Evolutionary conservation across 2,329 filamentous ascomycete species (phyloP).

Genomic region (Proliferodiscus dingleyae): DNA sequence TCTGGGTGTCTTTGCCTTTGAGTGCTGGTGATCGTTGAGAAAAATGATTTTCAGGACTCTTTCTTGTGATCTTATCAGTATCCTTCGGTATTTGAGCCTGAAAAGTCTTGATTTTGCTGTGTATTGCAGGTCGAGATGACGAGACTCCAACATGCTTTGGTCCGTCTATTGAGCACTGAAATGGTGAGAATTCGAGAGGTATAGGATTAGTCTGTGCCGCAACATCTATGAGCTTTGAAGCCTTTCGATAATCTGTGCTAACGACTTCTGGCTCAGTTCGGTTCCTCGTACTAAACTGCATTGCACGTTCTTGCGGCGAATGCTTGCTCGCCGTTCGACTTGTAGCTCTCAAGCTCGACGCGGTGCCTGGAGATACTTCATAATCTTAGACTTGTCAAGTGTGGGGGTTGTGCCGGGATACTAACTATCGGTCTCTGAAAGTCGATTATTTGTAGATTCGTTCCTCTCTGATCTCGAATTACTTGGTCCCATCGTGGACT

Average conservation of each 20-base stretch:
- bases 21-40: constrained; percentile 3
- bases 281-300: background rate
- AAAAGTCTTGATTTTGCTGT: constrained; percentile 9
- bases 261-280: background rate
- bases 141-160: background rate
- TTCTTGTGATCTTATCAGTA: background rate
- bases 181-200: background rate
- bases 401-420: background rate
- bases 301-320: background rate
- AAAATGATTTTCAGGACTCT: background rate
- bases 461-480: background rate
- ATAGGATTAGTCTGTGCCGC: constrained; percentile 6
- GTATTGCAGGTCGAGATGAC: background rate
- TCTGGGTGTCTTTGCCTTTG: constrained; percentile 3
- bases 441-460: background rate
- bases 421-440: background rate
- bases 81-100: constrained; percentile 4
- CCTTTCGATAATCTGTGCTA: background rate
- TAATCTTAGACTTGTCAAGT: background rate
- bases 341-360: background rate
- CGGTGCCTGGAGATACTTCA: background rate
- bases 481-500: constrained; percentile 1
- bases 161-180: background rate
- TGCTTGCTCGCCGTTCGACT: background rate
- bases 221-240: background rate